Evolutionary conservation across 345 rosid genomes (phyloP), one percentile per base, ranked within the genome.

Genomic region (Schrenkiella parvula): DNA sequence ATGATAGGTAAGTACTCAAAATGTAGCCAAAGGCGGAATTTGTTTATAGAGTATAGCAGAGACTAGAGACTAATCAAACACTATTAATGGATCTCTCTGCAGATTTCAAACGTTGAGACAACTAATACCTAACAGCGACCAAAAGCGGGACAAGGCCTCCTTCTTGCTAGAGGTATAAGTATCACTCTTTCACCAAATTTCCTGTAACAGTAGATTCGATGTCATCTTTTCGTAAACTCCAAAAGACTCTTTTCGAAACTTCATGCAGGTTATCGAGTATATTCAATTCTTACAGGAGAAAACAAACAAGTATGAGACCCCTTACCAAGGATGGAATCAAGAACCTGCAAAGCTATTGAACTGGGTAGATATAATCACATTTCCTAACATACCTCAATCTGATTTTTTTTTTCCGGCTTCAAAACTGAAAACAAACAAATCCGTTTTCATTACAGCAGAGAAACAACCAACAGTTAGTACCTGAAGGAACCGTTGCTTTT

Each of bases 61-160:
- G 44, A 37, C 21, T 23, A 35, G n/a, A 43, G 41, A 32, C 29
- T 53, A 10, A 55, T 28, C 32, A 64, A 35, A 6, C 17, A 8
- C 56, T 76, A n/a, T 31, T 11, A 41, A 48, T 56, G 67, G 47
- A 41, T 31, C 32, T 37, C 8, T 58, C 2, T 75, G 78, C 87
- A 95, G 99, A 78, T 95, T 95, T 84, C 99, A 90, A 81, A 87
- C 37, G 88, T 77, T 95, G 79, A 89, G 97, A 73, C 90, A 80
- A 29, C 81, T 95, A 25, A 88, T 95, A 68, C 99, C 99, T 37
- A 91, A 86, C 61, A 79, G 89, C 11, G 98, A 95, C 68, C 99
- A 95, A 42, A 95, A 92, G 81, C 86, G 95, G 62, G 99, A 95
- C 64, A 93, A 89, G 83, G 98, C 98, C 8, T 93, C 98, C 6